These are phyloP conservation scores for Dictyostelium brefeldianum DNA, from an alignment of 78 protist species.

Conservation along the genomic window DNA sequence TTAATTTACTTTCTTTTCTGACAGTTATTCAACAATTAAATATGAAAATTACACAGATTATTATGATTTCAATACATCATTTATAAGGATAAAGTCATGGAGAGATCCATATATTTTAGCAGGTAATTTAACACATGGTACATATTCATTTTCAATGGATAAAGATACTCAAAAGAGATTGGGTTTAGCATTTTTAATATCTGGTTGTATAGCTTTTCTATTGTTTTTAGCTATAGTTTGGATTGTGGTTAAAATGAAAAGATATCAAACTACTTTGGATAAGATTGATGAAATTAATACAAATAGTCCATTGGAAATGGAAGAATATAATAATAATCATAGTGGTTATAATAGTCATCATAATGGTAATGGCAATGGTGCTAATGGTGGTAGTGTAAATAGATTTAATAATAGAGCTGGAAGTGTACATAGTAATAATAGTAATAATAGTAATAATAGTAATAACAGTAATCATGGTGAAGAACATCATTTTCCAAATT, in stretches of 20 bases:
- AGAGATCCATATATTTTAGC: conserved; percentile 58
- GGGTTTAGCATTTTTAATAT: conserved; percentile 22
- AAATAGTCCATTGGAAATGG: conserved; percentile 22
- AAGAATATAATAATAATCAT: neutral
- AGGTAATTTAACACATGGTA: conserved; percentile 36
- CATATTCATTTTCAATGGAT: conserved; percentile 52
- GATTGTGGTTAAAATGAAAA: conserved; percentile 21
- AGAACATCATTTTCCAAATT: neutral
- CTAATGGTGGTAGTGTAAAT: neutral
- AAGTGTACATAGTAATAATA: neutral
- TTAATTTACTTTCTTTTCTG: neutral
- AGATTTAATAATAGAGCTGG: neutral
- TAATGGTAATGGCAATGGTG: neutral
- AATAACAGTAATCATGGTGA: neutral
- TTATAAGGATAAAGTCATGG: conserved; percentile 20
- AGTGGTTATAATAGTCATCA: neutral
- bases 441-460: neutral
- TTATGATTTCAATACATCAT: neutral
- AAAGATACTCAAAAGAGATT: neutral
- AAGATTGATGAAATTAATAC: conserved; percentile 8
- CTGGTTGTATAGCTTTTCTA: neutral
- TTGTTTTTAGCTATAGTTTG: neutral
- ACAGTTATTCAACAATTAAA: conserved; percentile 39
- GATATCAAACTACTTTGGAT: neutral
- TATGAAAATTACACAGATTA: neutral